Base-by-base conservation (phyloP, 805 yeast genomes). In the Saturnispora saitoi region DNA sequence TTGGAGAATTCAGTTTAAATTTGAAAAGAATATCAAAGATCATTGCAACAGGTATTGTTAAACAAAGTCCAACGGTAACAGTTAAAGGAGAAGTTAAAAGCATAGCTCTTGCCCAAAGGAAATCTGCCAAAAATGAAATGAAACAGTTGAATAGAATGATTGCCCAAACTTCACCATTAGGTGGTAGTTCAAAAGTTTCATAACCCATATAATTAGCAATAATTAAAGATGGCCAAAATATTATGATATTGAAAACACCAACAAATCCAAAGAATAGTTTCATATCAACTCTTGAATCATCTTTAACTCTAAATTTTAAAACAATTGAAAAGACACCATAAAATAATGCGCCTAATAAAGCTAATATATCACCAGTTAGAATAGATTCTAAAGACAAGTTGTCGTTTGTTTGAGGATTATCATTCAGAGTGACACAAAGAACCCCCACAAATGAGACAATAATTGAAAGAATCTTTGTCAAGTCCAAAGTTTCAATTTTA, bases 61-160 rank as follows among this genome's bases (percentile, higher is more conserved):
- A 78, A 19, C 95, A 83, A 29, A 93, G 71, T 0, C 99, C 99
- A 10, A 93, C 95, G 0, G 99, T 93, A 3, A 91, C 98, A 0
- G 96, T 90, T 55, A 93, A 70, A 2, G 99, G 99, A 40, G 93
- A 83, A 0, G 99, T 93, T 59, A 93, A 69, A 30, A 93, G 73
- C 78, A 90, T 93, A 0, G 98, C 95, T 54, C 87, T 80, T 31
- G 95, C 96, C 99, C 99, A 93, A 59, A 95, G 81, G 57, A 83
- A 89, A 63, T 93, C 99, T 36, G 95, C 83, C 14, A 90, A 66
- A 56, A 93, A 83, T 0, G 96, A 88, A 38, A 88, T 80, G 32
- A 78, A 59, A 50, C 90, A 85, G 63, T 93, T 93, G 42, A 78
- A 52, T 0, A 75, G 45, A 6, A 91, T 67, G 3, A 89, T 69